Evolutionary conservation across 805 yeast genomes (phyloP), one percentile per base, ranked within the genome.

Genomic region (Soucietia sequanensis): DNA sequence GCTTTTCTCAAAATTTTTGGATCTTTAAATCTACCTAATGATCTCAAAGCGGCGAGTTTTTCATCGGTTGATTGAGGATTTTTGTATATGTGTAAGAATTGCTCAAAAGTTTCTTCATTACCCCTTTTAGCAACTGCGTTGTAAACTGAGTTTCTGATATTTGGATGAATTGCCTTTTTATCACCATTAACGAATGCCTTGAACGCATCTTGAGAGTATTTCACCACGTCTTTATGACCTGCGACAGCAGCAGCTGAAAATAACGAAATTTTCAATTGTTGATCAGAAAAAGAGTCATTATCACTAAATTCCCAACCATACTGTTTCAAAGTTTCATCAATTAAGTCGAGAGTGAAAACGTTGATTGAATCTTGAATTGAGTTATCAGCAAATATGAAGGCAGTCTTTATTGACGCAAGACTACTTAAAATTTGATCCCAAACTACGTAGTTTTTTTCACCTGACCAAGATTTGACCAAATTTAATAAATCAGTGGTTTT

Each of bases 121-220:
- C 95, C 95, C 31, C 59, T 54, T 56, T 72, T 72, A 33, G 90
- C 86, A 41, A 75, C 86, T n/a, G 79, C 63, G 35, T 58, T 62
- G 62, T 84, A 87, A 13, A 87, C 78, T 11, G 82, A 52, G 4
- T 72, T 75, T 60, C 85, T 77, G 47, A 87, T 62, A 64, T 85
- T 80, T 38, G 95, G 86, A 58, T 86, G 78, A 44, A 88, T 70
- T 22, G 87, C 86, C 20, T 69, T 61, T 45, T 72, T 71, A 54
- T 84, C 84, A 42, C 93, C 93, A 9, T 66, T 62, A 32, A 72
- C 63, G 50, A 66, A 83, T 27, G 68, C 65, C 6, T 61, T 67
- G 57, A 84, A 85, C 50, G 74, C 61, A 6, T 66, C 64, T 31
- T 65, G 38, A 23, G 78, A 73, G 33, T 69, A 74, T 25, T 62